phyloP scores from a whole-genome alignment of 2,329 filamentous ascomycete species.

The Chaetomium strumarium region DNA sequence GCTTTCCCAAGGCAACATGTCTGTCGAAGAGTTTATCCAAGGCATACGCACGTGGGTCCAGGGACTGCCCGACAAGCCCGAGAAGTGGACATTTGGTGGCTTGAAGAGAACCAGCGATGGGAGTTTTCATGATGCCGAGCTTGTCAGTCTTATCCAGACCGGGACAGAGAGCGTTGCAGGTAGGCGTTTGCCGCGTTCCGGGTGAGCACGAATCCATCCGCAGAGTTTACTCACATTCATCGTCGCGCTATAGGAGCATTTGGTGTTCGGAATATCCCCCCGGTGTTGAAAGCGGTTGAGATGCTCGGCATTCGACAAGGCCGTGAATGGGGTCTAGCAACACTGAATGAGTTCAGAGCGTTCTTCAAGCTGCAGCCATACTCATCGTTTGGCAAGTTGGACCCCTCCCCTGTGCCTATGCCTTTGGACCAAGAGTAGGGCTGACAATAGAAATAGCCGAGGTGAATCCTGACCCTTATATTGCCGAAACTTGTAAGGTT shows the following conservation, averaged over 20 bases:
- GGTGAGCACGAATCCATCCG: neutral
- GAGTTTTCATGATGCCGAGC: neutral
- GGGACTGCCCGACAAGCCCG: neutral
- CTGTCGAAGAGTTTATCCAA: neutral
- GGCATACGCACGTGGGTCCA: neutral
- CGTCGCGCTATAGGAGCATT: slow-evolving; percentile 35
- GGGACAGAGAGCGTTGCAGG: slow-evolving; percentile 44
- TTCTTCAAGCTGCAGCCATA: slow-evolving; percentile 56
- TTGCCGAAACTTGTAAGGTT: slow-evolving; percentile 32
- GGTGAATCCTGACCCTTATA: slow-evolving; percentile 48
- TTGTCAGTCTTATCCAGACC: slow-evolving; percentile 12
- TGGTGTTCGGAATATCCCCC: slow-evolving; percentile 54
- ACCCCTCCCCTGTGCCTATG: neutral
- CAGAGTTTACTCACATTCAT: neutral
- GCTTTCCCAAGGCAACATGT: neutral
- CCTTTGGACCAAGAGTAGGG: neutral
- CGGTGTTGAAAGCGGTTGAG: slow-evolving; percentile 54
- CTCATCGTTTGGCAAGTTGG: slow-evolving; percentile 40
- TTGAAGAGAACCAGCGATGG: neutral
- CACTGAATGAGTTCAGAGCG: slow-evolving; percentile 59
- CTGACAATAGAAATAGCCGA: slow-evolving; percentile 29
- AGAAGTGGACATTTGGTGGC: neutral
- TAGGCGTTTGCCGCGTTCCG: neutral
- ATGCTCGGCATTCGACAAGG: slow-evolving; percentile 57
- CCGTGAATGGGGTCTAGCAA: slow-evolving; percentile 55